These are phyloP conservation scores for Aspergillus viridinutans DNA, from an alignment of 2,329 filamentous ascomycete species.

Conservation along the genomic window DNA sequence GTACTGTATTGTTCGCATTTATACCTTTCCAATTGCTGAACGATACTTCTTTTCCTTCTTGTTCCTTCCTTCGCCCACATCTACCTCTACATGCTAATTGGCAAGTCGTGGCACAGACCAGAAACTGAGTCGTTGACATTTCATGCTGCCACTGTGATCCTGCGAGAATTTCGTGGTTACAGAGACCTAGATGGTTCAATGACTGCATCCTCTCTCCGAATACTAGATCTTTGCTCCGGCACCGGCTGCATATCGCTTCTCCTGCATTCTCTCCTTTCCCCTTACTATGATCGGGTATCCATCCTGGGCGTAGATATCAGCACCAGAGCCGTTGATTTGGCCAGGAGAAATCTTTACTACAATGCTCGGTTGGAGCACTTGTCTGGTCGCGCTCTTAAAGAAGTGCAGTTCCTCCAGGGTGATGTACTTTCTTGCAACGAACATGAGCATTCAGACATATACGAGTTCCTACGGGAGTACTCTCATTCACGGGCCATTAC, in stretches of 20 bases:
- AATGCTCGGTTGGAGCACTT: constrained; percentile 41
- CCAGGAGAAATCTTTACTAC: constrained; percentile 57
- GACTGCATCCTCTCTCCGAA: constrained; percentile 42
- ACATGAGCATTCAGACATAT: constrained; percentile 5
- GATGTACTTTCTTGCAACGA: constrained; percentile 34
- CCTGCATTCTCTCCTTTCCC: constrained; percentile 59
- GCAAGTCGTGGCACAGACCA: too few species aligned
- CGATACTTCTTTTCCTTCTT: too few species aligned
- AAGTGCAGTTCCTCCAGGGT: constrained; percentile 46
- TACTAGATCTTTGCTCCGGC: constrained; percentile 86
- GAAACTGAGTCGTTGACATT: constrained; percentile 39
- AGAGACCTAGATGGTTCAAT: background rate
- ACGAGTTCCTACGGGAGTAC: constrained; percentile 10
- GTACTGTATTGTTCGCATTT: too few species aligned
- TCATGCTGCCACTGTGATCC: constrained; percentile 50
- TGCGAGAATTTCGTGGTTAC: constrained; percentile 9
- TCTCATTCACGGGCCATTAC: background rate
- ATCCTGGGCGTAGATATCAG: constrained; percentile 75
- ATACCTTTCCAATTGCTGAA: too few species aligned
- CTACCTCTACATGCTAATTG: too few species aligned
- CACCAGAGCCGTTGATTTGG: constrained; percentile 58
- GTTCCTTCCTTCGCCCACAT: too few species aligned
- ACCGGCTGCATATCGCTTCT: constrained; percentile 85
- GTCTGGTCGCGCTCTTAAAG: constrained; percentile 20
- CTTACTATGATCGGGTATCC: constrained; percentile 40